phyloP scores from a whole-genome alignment of 2,329 filamentous ascomycete genomes.

The Arthrocladium fulminans region DNA sequence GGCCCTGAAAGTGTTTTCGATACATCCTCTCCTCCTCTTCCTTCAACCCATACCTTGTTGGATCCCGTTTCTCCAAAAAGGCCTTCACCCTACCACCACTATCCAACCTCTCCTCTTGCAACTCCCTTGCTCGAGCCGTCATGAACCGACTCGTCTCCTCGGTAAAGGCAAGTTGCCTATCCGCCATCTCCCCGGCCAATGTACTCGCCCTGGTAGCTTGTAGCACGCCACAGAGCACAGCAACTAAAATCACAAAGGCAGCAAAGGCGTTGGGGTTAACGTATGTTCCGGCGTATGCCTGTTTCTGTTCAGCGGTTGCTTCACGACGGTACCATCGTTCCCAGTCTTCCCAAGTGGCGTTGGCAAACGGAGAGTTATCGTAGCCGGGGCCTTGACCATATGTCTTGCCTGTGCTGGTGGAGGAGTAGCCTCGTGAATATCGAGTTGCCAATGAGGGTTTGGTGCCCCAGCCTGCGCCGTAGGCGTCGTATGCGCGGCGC shows the following conservation, averaged over 20 bases:
- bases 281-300: conserved; percentile 46
- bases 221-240: conserved; percentile 59
- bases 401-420: conserved; percentile 22
- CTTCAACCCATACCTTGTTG: conserved; percentile 38
- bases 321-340: conserved; percentile 63
- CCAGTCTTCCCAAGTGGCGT: conserved; percentile 98
- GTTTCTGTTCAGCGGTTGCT: conserved; percentile 32
- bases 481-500: conserved; percentile 71
- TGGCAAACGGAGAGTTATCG: conserved; percentile 49
- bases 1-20: conserved; percentile 20
- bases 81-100: conserved; percentile 60
- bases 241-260: conserved; percentile 59
- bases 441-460: conserved; percentile 23
- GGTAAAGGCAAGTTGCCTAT: conserved; percentile 57
- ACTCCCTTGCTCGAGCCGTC: conserved; percentile 35
- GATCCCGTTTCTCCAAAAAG: conserved; percentile 68
- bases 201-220: conserved; percentile 63
- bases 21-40: conserved; percentile 37
- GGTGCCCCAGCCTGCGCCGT: conserved; percentile 68
- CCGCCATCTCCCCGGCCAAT: conserved; percentile 54
- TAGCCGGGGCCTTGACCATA: conserved; percentile 30
- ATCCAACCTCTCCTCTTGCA: conserved; percentile 47
- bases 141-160: conserved; percentile 51
- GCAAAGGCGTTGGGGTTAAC: conserved; percentile 75
- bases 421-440: conserved; percentile 21